Evolutionary conservation across 345 rosid species (phyloP).

Genomic region (Gynandropsis gynandra): DNA sequence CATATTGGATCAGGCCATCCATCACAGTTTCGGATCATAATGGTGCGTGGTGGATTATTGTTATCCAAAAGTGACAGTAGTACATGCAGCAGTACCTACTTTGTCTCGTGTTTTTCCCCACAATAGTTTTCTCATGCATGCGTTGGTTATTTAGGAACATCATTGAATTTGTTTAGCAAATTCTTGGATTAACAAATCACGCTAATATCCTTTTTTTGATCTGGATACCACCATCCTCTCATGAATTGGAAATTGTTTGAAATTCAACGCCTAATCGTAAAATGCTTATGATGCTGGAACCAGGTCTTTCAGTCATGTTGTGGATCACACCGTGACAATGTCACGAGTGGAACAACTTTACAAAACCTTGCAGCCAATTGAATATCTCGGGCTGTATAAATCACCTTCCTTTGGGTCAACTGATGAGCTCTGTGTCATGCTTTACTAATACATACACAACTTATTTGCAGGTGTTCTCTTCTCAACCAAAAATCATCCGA

Average conservation of each 20-base stretch:
- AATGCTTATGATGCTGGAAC: too few species aligned
- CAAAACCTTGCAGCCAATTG: too few species aligned
- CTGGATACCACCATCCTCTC: too few species aligned
- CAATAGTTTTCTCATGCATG: not conserved
- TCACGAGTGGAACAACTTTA: too few species aligned
- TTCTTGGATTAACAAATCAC: too few species aligned
- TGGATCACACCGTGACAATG: too few species aligned
- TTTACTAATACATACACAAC: conserved; percentile 6
- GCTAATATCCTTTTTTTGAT: too few species aligned
- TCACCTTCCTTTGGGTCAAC: conserved; percentile 17
- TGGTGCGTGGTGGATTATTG: conserved; percentile 33
- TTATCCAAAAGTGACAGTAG: not conserved
- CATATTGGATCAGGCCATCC: conserved; percentile 82
- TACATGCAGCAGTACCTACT: too few species aligned
- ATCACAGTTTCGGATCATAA: conserved; percentile 70
- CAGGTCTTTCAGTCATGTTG: too few species aligned
- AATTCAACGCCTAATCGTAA: too few species aligned
- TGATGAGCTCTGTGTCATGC: conserved; percentile 5
- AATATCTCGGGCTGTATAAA: too few species aligned
- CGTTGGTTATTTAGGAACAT: not conserved
- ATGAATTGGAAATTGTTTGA: too few species aligned
- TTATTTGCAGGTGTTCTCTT: conserved; percentile 58
- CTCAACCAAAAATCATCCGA: conserved; percentile 67
- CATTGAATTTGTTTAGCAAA: not conserved
- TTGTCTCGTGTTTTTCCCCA: not conserved